These are phyloP conservation scores for Cyberlindnera americana DNA, from an alignment of 805 yeast species.

Conservation along the genomic window DNA sequence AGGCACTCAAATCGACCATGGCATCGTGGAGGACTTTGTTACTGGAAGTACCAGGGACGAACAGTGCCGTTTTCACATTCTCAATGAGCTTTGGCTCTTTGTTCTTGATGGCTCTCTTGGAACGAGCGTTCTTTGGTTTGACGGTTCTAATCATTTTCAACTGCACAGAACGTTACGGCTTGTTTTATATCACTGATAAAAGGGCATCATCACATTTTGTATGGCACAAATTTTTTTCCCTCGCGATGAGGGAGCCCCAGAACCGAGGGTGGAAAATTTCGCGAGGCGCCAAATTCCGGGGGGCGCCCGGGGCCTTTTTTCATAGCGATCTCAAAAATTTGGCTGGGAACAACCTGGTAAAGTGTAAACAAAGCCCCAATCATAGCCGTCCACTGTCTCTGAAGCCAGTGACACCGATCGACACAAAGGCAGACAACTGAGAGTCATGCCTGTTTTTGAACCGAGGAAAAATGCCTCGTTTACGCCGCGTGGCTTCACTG, in stretches of 20 bases:
- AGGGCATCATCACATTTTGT: slow-evolving; percentile 4
- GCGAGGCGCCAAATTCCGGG: not conserved
- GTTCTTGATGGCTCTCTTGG: slow-evolving; percentile 89
- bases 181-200: too few species aligned
- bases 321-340: slow-evolving; percentile 7
- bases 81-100: slow-evolving; percentile 86
- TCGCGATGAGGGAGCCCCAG: too few species aligned
- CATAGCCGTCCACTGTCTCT: too few species aligned
- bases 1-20: slow-evolving; percentile 80
- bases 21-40: slow-evolving; percentile 81
- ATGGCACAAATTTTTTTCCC: slow-evolving; percentile 11
- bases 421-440: too few species aligned
- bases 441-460: slow-evolving; percentile 5
- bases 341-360: too few species aligned
- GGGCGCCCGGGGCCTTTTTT: slow-evolving; percentile 1
- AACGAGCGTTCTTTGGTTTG: slow-evolving; percentile 91
- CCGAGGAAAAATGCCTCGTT: slow-evolving; percentile 8
- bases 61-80: slow-evolving; percentile 84
- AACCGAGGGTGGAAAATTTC: slow-evolving; percentile 9
- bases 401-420: too few species aligned
- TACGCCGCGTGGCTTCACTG: slow-evolving; percentile 14
- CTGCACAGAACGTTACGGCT: too few species aligned
- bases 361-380: slow-evolving; percentile 12
- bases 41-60: slow-evolving; percentile 84
- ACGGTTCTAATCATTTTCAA: slow-evolving; percentile 36